phyloP scores from a whole-genome alignment of 805 yeast species.

The Teunomyces lycoperdinae region DNA sequence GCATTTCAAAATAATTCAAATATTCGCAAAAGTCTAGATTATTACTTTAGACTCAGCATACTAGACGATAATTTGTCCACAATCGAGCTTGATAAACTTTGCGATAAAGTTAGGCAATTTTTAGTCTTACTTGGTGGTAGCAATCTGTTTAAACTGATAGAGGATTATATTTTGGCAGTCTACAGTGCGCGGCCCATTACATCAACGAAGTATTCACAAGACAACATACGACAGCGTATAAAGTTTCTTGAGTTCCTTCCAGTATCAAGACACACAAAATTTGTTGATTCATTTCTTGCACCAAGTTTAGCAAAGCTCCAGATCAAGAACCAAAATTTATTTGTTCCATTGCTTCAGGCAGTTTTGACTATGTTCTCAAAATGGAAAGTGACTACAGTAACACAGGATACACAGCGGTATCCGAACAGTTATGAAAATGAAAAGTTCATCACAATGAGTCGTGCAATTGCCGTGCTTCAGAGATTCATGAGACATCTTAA shows the following conservation, averaged over 20 bases:
- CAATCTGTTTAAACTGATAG: slow-evolving; percentile 17
- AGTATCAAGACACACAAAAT: background rate
- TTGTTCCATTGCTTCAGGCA: slow-evolving; percentile 5
- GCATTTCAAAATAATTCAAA: slow-evolving; percentile 4
- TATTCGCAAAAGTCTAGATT: slow-evolving; percentile 13
- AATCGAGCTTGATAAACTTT: slow-evolving; percentile 11
- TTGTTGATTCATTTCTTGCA: slow-evolving; percentile 3
- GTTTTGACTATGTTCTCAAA: slow-evolving; percentile 3
- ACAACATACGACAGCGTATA: slow-evolving; percentile 1
- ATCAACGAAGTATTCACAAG: background rate
- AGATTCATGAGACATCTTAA: background rate
- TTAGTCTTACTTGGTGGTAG: slow-evolving; percentile 9
- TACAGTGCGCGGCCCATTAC: background rate
- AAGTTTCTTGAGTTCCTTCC: slow-evolving; percentile 4
- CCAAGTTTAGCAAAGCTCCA: slow-evolving; percentile 2
- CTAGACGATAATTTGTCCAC: slow-evolving; percentile 15
- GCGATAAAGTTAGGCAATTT: slow-evolving; percentile 11
- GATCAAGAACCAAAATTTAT: background rate
- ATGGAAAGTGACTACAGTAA: slow-evolving; percentile 4
- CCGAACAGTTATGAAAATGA: slow-evolving; percentile 8
- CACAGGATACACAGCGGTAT: background rate
- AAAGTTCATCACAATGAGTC: slow-evolving; percentile 6
- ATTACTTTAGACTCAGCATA: slow-evolving; percentile 14
- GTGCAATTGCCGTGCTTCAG: slow-evolving; percentile 8
- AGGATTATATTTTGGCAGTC: slow-evolving; percentile 11